phyloP scores from a whole-genome alignment of 495 filamentous ascomycete species.

The Annulohypoxylon stygium region DNA sequence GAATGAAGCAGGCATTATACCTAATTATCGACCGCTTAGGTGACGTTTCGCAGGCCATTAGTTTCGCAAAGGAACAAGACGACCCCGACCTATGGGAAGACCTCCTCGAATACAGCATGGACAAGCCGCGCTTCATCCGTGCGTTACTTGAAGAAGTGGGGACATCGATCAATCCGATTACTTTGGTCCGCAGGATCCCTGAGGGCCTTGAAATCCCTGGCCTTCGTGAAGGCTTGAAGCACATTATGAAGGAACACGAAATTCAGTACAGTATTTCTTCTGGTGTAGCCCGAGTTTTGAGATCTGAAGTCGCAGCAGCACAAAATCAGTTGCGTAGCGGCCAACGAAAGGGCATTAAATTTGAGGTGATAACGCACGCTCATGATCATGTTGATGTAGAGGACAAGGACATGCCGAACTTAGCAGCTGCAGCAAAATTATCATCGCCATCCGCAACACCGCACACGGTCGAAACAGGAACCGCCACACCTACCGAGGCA shows the following conservation, averaged over 20 bases:
- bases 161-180: conserved; percentile 89
- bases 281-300: conserved; percentile 86
- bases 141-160: conserved; percentile 94
- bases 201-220: conserved; percentile 92
- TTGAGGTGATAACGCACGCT: conserved; percentile 73
- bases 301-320: conserved; percentile 85
- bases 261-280: conserved; percentile 91
- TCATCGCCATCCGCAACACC: conserved; percentile 47
- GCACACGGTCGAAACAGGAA: conserved; percentile 51
- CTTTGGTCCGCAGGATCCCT: conserved; percentile 89
- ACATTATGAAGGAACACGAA: conserved; percentile 92
- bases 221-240: conserved; percentile 82
- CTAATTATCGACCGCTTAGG: conserved; percentile 90
- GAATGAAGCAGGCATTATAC: conserved; percentile 88
- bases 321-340: conserved; percentile 83
- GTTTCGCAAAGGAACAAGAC: conserved; percentile 91
- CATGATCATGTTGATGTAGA: conserved; percentile 58
- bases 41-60: conserved; percentile 91
- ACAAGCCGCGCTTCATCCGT: conserved; percentile 93
- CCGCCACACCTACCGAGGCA: conserved; percentile 47
- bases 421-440: conserved; percentile 24
- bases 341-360: conserved; percentile 86
- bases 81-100: conserved; percentile 95
- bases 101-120: conserved; percentile 93
- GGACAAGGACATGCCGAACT: conserved; percentile 44